phyloP scores from a whole-genome alignment of 768 basidiomycete genomes.

The Ramaria rubella region DNA sequence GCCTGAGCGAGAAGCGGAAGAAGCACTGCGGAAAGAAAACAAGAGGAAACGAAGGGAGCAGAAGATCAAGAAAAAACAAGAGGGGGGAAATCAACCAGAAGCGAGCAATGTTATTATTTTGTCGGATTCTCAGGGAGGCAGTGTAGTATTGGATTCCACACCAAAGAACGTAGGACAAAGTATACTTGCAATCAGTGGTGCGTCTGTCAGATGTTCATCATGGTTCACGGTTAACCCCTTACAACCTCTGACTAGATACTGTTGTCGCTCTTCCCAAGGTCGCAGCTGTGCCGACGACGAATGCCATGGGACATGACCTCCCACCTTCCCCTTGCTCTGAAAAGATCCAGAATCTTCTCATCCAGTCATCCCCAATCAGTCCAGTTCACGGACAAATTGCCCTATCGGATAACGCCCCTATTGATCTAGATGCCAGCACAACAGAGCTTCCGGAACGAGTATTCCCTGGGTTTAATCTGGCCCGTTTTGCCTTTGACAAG shows the following conservation, averaged over 20 bases:
- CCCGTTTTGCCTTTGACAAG: background rate
- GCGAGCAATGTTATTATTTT: background rate
- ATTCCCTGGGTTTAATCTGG: background rate
- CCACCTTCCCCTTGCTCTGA: background rate
- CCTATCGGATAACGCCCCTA: background rate
- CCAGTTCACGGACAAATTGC: background rate
- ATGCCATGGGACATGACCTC: background rate
- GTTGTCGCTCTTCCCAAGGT: constrained; percentile 23
- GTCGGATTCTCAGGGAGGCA: constrained; percentile 6
- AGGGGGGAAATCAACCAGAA: constrained; percentile 10
- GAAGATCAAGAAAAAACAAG: constrained; percentile 17
- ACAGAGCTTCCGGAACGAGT: background rate
- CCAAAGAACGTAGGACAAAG: constrained; percentile 5
- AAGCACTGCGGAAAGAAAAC: constrained; percentile 21
- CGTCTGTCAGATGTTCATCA: background rate
- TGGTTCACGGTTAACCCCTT: constrained; percentile 13
- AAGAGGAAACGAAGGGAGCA: constrained; percentile 17
- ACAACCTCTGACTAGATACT: constrained; percentile 11
- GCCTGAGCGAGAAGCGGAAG: constrained; percentile 47
- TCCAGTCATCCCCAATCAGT: background rate
- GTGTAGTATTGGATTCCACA: background rate
- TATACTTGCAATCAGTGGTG: constrained; percentile 22
- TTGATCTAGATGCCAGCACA: background rate
- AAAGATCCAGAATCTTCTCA: background rate
- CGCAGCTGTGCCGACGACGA: background rate